phyloP scores from a whole-genome alignment of 352 stramenopile species.

The Lagenidium sp. region DNA sequence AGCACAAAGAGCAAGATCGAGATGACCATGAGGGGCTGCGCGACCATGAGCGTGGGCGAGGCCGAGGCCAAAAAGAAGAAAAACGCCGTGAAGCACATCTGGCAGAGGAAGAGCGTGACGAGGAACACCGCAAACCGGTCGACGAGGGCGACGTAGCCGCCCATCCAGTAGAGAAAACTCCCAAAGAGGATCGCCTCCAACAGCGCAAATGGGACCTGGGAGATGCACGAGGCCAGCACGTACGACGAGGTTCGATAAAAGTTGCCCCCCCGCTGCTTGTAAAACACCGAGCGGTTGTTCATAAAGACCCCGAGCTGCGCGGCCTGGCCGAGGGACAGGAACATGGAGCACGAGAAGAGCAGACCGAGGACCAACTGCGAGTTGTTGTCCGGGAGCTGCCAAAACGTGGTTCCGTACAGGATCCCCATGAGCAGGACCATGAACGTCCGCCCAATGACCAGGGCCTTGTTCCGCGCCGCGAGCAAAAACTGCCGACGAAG shows the following conservation, averaged over 20 bases:
- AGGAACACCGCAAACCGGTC: constrained; percentile 52
- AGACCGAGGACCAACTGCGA: constrained; percentile 69
- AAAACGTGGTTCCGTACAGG: constrained; percentile 60
- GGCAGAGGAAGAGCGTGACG: constrained; percentile 51
- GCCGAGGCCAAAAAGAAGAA: constrained; percentile 56
- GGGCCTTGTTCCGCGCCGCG: constrained; percentile 40
- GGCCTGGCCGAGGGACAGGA: constrained; percentile 74
- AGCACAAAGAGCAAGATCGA: constrained; percentile 58
- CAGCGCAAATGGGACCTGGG: constrained; percentile 39
- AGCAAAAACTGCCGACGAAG: constrained; percentile 61
- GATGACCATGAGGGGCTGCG: constrained; percentile 51
- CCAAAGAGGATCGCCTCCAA: constrained; percentile 81
- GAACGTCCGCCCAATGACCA: constrained; percentile 29
- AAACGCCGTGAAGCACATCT: constrained; percentile 57
- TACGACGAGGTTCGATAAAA: constrained; percentile 83
- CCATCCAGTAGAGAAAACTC: constrained; percentile 87
- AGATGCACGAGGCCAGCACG: constrained; percentile 45
- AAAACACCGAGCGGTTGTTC: constrained; percentile 64
- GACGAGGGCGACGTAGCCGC: constrained; percentile 46
- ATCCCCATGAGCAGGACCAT: constrained; percentile 60
- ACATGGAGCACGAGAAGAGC: constrained; percentile 85
- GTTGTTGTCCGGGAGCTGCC: constrained; percentile 41
- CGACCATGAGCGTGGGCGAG: constrained; percentile 35
- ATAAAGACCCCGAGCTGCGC: constrained; percentile 78
- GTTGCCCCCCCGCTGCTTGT: constrained; percentile 86